Evolutionary conservation across 2,329 filamentous ascomycete species (phyloP), one percentile per base, ranked within the genome.

Genomic region (Penicillium sp.): DNA sequence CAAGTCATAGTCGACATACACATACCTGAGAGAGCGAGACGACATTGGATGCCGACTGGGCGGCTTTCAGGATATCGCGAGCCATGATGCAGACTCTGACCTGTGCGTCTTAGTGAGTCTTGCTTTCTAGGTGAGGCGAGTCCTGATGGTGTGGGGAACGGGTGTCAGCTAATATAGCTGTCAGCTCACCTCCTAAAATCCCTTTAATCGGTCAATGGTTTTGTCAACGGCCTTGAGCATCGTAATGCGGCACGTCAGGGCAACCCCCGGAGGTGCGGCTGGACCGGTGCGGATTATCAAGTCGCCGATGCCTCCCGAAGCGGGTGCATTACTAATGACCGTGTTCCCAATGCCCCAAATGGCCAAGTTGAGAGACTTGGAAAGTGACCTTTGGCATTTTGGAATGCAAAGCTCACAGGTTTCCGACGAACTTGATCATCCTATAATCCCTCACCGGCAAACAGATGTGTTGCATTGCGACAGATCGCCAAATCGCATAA

Each of bases 11-110:
- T 4, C 38, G 8, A 6, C 3, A 25, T 6, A 38, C 33, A 33
- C 56, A 29, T 62, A 74, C 71, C 68, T 73, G 61, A 43, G 62
- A 54, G 43, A 74, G 57, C 20, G 70, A 59, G 49, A 74, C 53
- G 31, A 61, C 70, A 51, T 66, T 64, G 37, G 66, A 65, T 44
- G 69, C 69, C 53, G 68, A 61, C 56, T 69, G 66, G 46, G 68
- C 71, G 56, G 67, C 69, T 56, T 70, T 70, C 51, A 70, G 50
- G 50, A 66, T 51, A 60, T 63, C 63, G 55, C 66, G 66, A 58
- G 65, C 59, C 69, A 70, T 69, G 49, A 51, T 67, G 59, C 53
- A 61, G 57, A 60, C 57, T 60, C 59, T 62, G 60, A 59, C 51
- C 50, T 59, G 46, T n/a, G 45, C 20, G 15, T 27, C 43, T 49